Conservation (phyloP, 2,329 filamentous ascomycete species). For the Sphaerulina musiva region DNA sequence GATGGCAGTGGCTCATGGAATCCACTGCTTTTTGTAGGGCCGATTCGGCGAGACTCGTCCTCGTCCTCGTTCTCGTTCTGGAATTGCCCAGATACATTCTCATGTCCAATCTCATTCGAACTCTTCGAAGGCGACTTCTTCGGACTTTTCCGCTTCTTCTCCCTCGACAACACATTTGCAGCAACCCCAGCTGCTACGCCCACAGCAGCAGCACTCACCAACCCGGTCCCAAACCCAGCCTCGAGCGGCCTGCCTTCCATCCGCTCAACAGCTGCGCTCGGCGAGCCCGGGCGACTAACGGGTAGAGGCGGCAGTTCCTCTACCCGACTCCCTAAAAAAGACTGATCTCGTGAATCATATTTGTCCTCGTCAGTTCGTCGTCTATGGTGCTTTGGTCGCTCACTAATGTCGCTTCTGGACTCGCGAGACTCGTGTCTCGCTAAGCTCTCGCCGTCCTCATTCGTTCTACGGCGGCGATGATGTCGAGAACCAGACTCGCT, state of each 20-base stretch:
- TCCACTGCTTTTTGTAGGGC: background rate
- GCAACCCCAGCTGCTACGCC: conserved; percentile 8
- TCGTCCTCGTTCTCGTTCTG: background rate
- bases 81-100: too few relatives aligned
- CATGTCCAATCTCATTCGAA: too few relatives aligned
- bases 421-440: conserved; percentile 18
- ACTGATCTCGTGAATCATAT: conserved; percentile 35
- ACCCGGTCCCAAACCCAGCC: conserved; percentile 26
- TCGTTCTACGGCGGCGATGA: conserved; percentile 23
- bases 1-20: conserved; percentile 1
- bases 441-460: conserved; percentile 21
- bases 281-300: conserved; percentile 28
- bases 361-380: conserved; percentile 24
- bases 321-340: conserved; percentile 61
- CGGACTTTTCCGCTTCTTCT: conserved; percentile 2
- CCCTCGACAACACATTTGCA: conserved; percentile 2
- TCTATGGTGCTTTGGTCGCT: conserved; percentile 19
- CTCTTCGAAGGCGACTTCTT: background rate
- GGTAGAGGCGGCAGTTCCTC: conserved; percentile 50
- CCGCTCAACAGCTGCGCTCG: conserved; percentile 29
- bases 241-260: conserved; percentile 30
- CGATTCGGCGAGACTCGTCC: background rate
- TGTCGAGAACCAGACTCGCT: conserved; percentile 25
- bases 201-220: conserved; percentile 18
- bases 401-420: conserved; percentile 18